These are phyloP conservation scores for Chiua virens DNA, from an alignment of 768 basidiomycete species.

Conservation along the genomic window DNA sequence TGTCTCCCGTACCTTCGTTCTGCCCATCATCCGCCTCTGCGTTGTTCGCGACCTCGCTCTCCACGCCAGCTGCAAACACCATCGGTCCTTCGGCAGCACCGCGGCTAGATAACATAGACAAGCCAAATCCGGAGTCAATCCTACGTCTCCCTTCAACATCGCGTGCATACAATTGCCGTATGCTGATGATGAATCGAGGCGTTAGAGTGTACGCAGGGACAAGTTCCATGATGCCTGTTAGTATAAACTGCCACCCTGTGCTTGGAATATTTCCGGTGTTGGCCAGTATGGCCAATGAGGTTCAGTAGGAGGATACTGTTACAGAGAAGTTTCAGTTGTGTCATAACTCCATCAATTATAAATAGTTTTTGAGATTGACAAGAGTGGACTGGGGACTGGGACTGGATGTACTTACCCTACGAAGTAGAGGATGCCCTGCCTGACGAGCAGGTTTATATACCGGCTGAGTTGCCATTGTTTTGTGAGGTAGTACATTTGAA, in stretches of 20 bases:
- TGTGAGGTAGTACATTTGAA: background rate
- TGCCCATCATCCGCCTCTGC: too few relatives aligned
- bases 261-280: background rate
- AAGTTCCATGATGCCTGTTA: background rate
- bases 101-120: background rate
- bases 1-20: too few relatives aligned
- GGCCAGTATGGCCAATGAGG: background rate
- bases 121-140: background rate
- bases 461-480: too few relatives aligned
- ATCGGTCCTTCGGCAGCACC: background rate
- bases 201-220: background rate
- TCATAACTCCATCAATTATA: background rate
- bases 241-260: background rate
- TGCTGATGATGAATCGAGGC: background rate
- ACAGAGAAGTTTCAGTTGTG: background rate
- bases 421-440: background rate
- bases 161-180: background rate
- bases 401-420: background rate
- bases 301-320: too few relatives aligned
- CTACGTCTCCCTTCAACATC: background rate
- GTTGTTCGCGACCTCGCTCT: background rate
- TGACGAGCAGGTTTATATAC: background rate
- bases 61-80: background rate
- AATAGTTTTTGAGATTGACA: too few relatives aligned
- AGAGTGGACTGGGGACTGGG: too few relatives aligned